phyloP scores from a whole-genome alignment of 306 rosid species.

The Vigna hirtella region DNA sequence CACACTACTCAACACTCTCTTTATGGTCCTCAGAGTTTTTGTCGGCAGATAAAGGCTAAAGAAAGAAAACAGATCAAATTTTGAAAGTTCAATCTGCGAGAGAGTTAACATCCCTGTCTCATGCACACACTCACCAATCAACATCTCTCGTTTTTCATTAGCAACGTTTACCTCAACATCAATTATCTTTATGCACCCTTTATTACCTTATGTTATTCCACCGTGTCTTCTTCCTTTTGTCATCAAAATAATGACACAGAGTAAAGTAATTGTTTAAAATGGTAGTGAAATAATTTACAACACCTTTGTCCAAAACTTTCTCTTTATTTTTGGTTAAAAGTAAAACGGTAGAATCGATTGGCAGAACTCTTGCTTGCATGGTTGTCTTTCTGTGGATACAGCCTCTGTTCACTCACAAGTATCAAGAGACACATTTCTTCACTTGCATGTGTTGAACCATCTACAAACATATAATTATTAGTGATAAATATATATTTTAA shows the following conservation, averaged over 20 bases:
- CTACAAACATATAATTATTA: neutral
- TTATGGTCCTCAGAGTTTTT: constrained; percentile 53
- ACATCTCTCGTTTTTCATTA: constrained; percentile 19
- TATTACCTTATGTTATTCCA: constrained; percentile 8
- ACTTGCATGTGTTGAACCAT: neutral
- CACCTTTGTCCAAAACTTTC: neutral
- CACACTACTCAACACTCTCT: constrained; percentile 30
- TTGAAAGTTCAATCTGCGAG: constrained; percentile 37
- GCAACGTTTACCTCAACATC: neutral
- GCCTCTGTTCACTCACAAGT: neutral
- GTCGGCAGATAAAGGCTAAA: constrained; percentile 69
- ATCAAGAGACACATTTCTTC: neutral
- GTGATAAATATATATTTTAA: too few species aligned
- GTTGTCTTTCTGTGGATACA: neutral
- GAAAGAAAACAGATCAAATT: constrained; percentile 40
- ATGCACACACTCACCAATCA: constrained; percentile 38
- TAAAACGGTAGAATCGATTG: neutral
- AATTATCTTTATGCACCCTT: neutral
- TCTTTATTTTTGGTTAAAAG: constrained; percentile 6
- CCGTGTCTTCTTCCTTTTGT: neutral
- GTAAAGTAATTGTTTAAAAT: neutral
- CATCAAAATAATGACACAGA: neutral
- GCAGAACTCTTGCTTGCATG: neutral
- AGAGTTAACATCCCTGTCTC: constrained; percentile 48
- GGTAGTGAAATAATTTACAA: neutral